Base-by-base conservation (phyloP, 805 yeast species). In the Ogataea trehalophila region DNA sequence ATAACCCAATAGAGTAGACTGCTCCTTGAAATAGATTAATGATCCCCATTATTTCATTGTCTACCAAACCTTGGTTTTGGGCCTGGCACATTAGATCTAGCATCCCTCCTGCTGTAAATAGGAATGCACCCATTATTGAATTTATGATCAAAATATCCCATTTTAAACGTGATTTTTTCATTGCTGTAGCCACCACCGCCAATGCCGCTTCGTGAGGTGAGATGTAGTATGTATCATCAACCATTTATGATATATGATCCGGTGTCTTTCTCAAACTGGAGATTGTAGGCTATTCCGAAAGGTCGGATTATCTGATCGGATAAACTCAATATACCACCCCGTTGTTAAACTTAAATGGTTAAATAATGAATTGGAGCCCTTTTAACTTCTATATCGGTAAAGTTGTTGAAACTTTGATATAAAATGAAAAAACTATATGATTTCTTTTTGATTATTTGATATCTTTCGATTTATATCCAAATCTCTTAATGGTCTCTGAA, bases 181-280 rank as follows among this genome's bases (percentile, higher is more conserved):
- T 86, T 2, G 89, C 74, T 0, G 94, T 87, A 8, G 95, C 95
- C 17, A 86, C 92, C 37, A 85, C 84, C 0, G 95, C 94, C 43
- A 87, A 65, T 0, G 94, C 94, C 2, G 92, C 82, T 57, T 87
- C 95, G 66, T 86, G 82, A 6, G 92, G 87, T 4, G 89, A 80
- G 43, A 85, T 73, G 57, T 85, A 87, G 54, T 73, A 68, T 2
- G 77, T 69, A 55, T 80, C 85, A 57, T 67, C 69, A n/a, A 59
- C 69, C 41, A 39, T 39, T 33, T 23, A 9, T 23, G 6, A 26
- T 7, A 22, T 15, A 37, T 20, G 23, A 17, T 37, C 39, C 39
- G 39, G 23, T 15, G 23, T 20, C 14, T n/a, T 37, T 13, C 33
- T 23, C 7, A 8, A 23, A 22, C 15, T 23, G 14, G 41, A n/a